Evolutionary conservation across 306 rosid genomes (phyloP), one percentile per base, ranked within the genome.

Genomic region (Ormosia emarginata): DNA sequence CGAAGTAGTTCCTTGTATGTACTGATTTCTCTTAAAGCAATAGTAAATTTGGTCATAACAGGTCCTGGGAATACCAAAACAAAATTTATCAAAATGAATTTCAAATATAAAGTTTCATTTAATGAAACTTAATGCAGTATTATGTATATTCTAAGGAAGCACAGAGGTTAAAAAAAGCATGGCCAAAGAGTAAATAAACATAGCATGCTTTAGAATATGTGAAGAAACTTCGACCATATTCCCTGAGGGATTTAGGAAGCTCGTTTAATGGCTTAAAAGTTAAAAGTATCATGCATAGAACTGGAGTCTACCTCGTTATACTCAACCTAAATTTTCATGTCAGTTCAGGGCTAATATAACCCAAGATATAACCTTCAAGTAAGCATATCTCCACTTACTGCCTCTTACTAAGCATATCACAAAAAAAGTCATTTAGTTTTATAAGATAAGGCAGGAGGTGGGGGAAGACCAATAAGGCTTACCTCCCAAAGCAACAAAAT

Each of bases 1-100:
- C 98, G 94, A 82, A 95, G 94, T 75, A 91, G 91, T 88, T 93
- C 98, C 91, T 95, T 95, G 89, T 87, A 93, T 40, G 99, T 92
- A 71, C 91, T 86, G 77, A 95, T 93, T 89, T 95, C 98, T 87
- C 99, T 95, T 81, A 95, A 77, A 24, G 96, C 97, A 50, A 90
- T 79, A 13, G 98, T 92, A 80, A 92, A 95, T 87, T 95, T 95
- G 78, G 90, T 84, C 94, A 93, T 89, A 67, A 90, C 94, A 79
- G 97, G 98, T 72, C 98, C 99, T 95, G 75, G 79, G 63, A 49
- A 61, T 83, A 78, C 47, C 57, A 57, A 78, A 29, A 67, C 8
- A 59, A 81, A 76, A 10, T 41, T 75, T 62, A 61, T 87, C 33
- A 82, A 70, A 59, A 66, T 29, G 57, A 79, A 74, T 39, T 37